Conservation (phyloP, 805 yeast species). For the Ogataea neopini region DNA sequence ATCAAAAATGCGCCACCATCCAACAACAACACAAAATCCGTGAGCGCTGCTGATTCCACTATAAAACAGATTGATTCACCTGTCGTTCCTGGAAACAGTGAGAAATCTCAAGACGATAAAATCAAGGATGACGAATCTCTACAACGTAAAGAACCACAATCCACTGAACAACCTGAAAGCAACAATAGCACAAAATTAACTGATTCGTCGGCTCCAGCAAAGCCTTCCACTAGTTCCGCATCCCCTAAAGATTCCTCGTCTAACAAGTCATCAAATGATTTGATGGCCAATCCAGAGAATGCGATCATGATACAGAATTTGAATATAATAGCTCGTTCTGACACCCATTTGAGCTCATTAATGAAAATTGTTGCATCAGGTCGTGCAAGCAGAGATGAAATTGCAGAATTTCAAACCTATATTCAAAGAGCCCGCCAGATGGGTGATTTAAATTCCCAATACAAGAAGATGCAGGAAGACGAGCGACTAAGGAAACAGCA, state of each 20-base stretch:
- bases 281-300: conserved; percentile 55
- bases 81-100: no score
- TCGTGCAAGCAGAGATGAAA: conserved; percentile 68
- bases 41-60: no score
- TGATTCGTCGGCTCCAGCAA: neutral
- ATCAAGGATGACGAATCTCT: no score
- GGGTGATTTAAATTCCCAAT: conserved; percentile 47
- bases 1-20: neutral
- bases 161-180: no score
- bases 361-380: conserved; percentile 91
- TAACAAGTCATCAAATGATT: conserved; percentile 24
- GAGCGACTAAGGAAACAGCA: conserved; percentile 16
- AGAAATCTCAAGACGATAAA: no score
- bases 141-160: no score
- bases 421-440: conserved; percentile 75
- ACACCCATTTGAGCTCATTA: conserved; percentile 62
- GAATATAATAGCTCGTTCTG: conserved; percentile 77
- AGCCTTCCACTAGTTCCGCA: neutral
- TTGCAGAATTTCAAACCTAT: conserved; percentile 75
- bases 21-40: no score
- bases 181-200: neutral
- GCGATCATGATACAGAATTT: conserved; percentile 83
- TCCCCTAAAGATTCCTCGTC: neutral
- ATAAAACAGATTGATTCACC: no score
- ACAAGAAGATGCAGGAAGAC: conserved; percentile 25